These are phyloP conservation scores for Rhodotorula toruloides DNA, from an alignment of 768 basidiomycete species.

Conservation along the genomic window DNA sequence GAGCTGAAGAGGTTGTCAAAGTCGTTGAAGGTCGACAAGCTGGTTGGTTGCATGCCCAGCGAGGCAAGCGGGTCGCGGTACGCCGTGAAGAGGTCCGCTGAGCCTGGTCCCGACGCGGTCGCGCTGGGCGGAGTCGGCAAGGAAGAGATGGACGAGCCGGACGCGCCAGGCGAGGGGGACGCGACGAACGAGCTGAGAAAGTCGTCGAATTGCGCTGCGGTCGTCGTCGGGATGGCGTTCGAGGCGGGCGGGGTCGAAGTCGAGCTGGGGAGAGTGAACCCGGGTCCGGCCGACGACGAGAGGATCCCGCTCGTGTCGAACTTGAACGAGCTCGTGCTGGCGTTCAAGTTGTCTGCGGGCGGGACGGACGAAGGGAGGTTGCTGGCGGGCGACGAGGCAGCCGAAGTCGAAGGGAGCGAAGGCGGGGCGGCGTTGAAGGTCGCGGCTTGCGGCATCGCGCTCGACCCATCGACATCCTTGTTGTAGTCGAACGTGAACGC, in stretches of 20 bases:
- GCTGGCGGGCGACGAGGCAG: neutral
- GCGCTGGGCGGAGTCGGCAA: neutral
- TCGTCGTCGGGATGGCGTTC: neutral
- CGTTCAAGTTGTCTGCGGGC: neutral
- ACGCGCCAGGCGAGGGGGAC: slow-evolving; percentile 3
- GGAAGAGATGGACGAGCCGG: neutral
- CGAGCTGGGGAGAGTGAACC: too few species aligned
- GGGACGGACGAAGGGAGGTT: too few species aligned
- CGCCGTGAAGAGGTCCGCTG: slow-evolving; percentile 11
- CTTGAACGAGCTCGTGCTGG: slow-evolving; percentile 1
- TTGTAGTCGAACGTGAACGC: slow-evolving; percentile 34
- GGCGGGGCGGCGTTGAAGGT: neutral
- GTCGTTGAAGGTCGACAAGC: slow-evolving; percentile 20
- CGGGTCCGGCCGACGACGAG: neutral
- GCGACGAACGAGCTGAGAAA: slow-evolving; percentile 8
- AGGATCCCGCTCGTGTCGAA: neutral
- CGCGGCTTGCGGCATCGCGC: slow-evolving; percentile 19
- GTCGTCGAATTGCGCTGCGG: slow-evolving; percentile 7
- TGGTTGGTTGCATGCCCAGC: neutral
- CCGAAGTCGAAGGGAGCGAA: neutral
- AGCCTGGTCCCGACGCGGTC: neutral
- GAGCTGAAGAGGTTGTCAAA: slow-evolving; percentile 27
- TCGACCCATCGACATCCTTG: slow-evolving; percentile 18
- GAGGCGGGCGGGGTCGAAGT: neutral
- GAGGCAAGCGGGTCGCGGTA: slow-evolving; percentile 34